Conservation (phyloP, 2,329 filamentous ascomycete species). For the Scedosporium aurantiacum region DNA sequence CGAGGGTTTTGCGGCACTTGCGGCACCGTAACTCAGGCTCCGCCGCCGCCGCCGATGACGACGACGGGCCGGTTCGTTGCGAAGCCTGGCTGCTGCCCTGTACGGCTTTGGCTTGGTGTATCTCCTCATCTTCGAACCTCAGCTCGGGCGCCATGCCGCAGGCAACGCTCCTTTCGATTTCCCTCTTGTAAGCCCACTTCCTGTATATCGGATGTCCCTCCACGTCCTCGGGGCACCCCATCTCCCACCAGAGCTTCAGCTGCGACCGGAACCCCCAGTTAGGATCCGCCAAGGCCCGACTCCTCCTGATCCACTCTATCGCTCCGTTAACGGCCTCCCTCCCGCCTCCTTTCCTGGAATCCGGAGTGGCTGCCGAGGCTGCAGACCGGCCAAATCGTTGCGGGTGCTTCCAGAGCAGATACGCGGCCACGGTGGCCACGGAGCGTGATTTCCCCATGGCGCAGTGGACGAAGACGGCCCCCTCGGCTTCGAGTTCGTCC, state of each 20-base stretch:
- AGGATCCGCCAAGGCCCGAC: conserved; percentile 70
- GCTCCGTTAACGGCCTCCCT: conserved; percentile 45
- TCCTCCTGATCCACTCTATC: conserved; percentile 56
- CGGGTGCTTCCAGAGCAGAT: conserved; percentile 61
- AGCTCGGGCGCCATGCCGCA: conserved; percentile 74
- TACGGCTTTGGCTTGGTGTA: conserved; percentile 9
- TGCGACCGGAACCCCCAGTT: conserved; percentile 89
- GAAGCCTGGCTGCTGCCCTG: conserved; percentile 10
- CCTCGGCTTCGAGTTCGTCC: conserved; percentile 2
- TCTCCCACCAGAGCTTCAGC: conserved; percentile 74
- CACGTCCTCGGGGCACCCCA: conserved; percentile 61
- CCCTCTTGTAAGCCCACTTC: conserved; percentile 49
- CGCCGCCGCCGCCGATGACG: too few species aligned
- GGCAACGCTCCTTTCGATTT: conserved; percentile 44
- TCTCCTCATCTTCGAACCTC: conserved; percentile 63
- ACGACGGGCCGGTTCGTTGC: background rate
- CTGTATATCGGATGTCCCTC: conserved; percentile 68
- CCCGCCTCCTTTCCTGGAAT: conserved; percentile 16
- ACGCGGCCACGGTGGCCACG: conserved; percentile 72
- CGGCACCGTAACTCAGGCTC: conserved; percentile 58
- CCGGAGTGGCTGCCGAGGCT: conserved; percentile 30
- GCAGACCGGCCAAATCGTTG: conserved; percentile 33
- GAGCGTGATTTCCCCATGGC: conserved; percentile 95
- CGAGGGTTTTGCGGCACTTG: conserved; percentile 67
- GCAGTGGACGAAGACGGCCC: conserved; percentile 53